Percentiles rank a stretch among this genome's conserved stretches.
phyloP scores from a whole-genome alignment of 75 land plant species.

The Pinus tabuliformis region DNA sequence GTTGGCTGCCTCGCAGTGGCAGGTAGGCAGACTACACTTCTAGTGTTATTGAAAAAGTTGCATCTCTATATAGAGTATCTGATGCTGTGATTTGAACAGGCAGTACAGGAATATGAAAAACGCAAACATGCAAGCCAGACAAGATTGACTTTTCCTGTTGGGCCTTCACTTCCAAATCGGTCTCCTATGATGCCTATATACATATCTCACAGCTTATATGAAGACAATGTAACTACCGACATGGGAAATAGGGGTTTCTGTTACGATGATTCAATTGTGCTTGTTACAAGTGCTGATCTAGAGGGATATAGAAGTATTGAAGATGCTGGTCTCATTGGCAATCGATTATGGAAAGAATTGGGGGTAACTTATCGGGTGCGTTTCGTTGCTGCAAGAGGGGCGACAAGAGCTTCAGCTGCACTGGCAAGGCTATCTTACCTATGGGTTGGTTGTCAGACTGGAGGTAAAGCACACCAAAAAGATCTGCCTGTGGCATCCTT shows the following conservation, averaged over 20 bases:
- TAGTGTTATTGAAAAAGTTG: background rate
- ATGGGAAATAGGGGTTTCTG: background rate
- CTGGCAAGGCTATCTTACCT: constrained; percentile 43
- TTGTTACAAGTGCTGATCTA: constrained; percentile 34
- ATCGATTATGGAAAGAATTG: constrained; percentile 33
- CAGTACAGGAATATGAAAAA: constrained; percentile 67
- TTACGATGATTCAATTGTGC: constrained; percentile 33
- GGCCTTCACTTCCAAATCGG: background rate
- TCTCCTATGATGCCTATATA: constrained; percentile 8
- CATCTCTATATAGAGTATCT: background rate
- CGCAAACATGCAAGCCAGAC: constrained; percentile 6
- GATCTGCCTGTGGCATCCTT: constrained; percentile 6
- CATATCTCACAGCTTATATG: constrained; percentile 2
- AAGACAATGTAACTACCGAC: background rate
- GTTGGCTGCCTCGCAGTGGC: constrained; percentile 85
- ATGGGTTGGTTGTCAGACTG: constrained; percentile 38
- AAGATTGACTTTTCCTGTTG: constrained; percentile 3
- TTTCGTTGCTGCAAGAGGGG: constrained; percentile 31
- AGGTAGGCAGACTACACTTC: constrained; percentile 38
- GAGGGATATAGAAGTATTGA: constrained; percentile 40
- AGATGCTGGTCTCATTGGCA: constrained; percentile 42
- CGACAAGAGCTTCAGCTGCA: constrained; percentile 39
- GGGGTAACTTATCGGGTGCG: constrained; percentile 30
- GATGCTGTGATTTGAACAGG: constrained; percentile 35
- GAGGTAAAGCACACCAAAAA: constrained; percentile 15